Evolutionary conservation across 805 yeast genomes (phyloP).

Genomic region (Suhomyces sp.): DNA sequence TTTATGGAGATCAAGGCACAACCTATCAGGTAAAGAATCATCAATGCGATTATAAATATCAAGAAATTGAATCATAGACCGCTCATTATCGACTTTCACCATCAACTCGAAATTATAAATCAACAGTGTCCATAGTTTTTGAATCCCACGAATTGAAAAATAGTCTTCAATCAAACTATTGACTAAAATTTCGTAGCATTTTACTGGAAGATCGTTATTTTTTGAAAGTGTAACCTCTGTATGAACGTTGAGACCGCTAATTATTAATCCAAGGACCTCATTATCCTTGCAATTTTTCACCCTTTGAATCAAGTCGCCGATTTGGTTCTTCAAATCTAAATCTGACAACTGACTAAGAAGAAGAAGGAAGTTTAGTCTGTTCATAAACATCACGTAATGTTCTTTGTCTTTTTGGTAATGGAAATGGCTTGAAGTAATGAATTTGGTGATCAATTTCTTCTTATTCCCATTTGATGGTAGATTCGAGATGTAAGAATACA

Average conservation of each 20-base stretch:
- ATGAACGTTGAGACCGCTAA: constrained; percentile 5
- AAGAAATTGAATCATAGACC: constrained; percentile 7
- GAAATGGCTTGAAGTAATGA: constrained; percentile 39
- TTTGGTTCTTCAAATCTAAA: constrained; percentile 31
- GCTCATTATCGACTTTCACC: not conserved
- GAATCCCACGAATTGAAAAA: constrained; percentile 15
- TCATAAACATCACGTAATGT: constrained; percentile 33
- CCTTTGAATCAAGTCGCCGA: constrained; percentile 25
- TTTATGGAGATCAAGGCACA: constrained; percentile 5
- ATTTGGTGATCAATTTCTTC: constrained; percentile 33
- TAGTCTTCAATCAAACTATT: constrained; percentile 4
- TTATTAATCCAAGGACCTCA: constrained; percentile 4
- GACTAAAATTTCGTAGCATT: constrained; percentile 4
- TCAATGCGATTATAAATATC: constrained; percentile 6
- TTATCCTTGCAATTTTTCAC: constrained; percentile 13
- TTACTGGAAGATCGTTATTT: constrained; percentile 3
- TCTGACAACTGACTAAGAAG: constrained; percentile 35
- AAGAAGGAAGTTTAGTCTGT: constrained; percentile 36
- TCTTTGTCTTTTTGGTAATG: constrained; percentile 25
- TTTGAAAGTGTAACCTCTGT: constrained; percentile 6
- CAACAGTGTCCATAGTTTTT: constrained; percentile 17
- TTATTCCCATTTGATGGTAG: constrained; percentile 20
- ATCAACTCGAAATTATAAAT: constrained; percentile 6
- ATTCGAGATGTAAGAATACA: constrained; percentile 33
- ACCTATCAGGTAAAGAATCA: constrained; percentile 4